Evolutionary conservation across 306 rosid species (phyloP).

Genomic region (Cucumis hystrix): DNA sequence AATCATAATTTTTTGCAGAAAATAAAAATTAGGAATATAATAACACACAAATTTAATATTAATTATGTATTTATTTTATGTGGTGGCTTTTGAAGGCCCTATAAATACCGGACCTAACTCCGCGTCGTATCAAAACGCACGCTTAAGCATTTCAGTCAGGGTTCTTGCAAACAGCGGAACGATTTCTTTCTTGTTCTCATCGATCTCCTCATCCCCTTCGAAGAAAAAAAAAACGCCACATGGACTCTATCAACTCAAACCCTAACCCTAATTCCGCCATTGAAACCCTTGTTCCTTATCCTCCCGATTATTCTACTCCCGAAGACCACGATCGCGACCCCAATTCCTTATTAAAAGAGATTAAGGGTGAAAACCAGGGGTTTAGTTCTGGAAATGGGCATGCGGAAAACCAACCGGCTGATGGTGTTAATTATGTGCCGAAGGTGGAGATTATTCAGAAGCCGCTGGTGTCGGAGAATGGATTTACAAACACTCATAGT

Average conservation of each 20-base stretch:
- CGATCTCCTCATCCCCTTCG: neutral
- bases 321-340: conserved; percentile 14
- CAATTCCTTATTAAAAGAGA: neutral
- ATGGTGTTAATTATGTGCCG: neutral
- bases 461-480: conserved; percentile 59
- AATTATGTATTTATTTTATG: neutral
- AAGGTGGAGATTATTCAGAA: conserved; percentile 17
- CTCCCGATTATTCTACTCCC: conserved; percentile 12
- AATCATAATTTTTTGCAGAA: too few species aligned
- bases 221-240: neutral
- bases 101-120: neutral
- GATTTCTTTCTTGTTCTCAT: neutral
- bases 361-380: neutral
- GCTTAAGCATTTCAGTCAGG: neutral
- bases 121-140: neutral
- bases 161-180: neutral
- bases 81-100: neutral
- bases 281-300: conserved; percentile 22
- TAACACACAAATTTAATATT: too few species aligned
- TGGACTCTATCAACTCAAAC: conserved; percentile 48
- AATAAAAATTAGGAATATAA: too few species aligned
- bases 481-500: conserved; percentile 52
- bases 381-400: conserved; percentile 3
- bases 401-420: neutral
- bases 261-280: conserved; percentile 5